Conservation (phyloP, 352 stramenopile genomes). For the Plasmopara viticola region DNA sequence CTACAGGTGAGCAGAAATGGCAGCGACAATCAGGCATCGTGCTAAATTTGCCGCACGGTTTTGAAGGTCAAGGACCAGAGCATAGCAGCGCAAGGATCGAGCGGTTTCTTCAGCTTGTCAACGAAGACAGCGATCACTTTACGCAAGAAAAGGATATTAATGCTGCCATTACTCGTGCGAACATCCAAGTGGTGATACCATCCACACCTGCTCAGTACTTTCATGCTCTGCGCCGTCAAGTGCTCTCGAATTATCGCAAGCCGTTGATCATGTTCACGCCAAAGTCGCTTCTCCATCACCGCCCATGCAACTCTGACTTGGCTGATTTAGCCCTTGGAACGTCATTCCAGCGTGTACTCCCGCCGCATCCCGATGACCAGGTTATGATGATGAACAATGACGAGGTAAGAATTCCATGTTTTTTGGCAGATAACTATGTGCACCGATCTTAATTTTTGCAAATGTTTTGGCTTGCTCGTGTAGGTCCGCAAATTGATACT, state of each 20-base stretch:
- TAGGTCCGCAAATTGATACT: slow-evolving; percentile 73
- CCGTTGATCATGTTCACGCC: slow-evolving; percentile 75
- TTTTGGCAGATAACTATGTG: not conserved
- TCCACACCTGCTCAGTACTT: slow-evolving; percentile 95
- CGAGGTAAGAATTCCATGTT: slow-evolving; percentile 26
- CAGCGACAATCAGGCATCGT: slow-evolving; percentile 86
- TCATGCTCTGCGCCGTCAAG: slow-evolving; percentile 88
- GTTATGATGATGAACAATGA: slow-evolving; percentile 54
- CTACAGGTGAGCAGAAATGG: slow-evolving; percentile 83
- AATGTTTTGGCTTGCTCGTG: slow-evolving; percentile 9
- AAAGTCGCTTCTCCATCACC: slow-evolving; percentile 81
- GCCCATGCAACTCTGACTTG: slow-evolving; percentile 73
- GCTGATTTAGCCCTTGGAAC: slow-evolving; percentile 51
- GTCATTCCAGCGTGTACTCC: slow-evolving; percentile 60
- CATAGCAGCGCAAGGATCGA: slow-evolving; percentile 82
- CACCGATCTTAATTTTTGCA: slow-evolving; percentile 1
- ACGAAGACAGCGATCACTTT: slow-evolving; percentile 76
- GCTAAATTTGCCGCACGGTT: slow-evolving; percentile 75
- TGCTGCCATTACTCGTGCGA: slow-evolving; percentile 46
- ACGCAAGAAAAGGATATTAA: slow-evolving; percentile 20
- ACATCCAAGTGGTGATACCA: slow-evolving; percentile 72
- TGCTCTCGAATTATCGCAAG: slow-evolving; percentile 66
- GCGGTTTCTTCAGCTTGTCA: slow-evolving; percentile 74
- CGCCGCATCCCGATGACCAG: slow-evolving; percentile 68
- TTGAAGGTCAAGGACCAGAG: slow-evolving; percentile 82